Evolutionary conservation across 116 monocot species (phyloP).

Genomic region (Thalassia testudinum): DNA sequence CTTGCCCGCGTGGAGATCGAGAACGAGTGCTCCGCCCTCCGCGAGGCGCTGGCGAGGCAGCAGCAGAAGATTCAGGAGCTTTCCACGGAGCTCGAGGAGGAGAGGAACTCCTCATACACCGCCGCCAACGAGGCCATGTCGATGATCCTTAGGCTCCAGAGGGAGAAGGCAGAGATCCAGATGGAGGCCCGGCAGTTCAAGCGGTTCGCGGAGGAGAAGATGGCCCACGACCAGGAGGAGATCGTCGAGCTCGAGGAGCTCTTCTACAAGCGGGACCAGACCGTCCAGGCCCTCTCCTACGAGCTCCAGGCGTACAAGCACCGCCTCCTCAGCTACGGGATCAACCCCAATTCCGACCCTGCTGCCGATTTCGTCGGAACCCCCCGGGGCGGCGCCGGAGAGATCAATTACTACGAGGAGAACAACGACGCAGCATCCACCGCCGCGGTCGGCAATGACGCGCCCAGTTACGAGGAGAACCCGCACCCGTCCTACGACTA

Average conservation of each 20-base stretch:
- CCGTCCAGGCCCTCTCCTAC: constrained; percentile 30
- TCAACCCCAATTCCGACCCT: constrained; percentile 11
- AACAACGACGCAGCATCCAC: not conserved
- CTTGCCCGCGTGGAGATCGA: constrained; percentile 34
- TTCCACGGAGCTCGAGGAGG: constrained; percentile 60
- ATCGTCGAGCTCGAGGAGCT: constrained; percentile 44
- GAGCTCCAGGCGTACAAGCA: constrained; percentile 47
- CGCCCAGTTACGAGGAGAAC: not conserved
- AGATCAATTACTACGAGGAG: not conserved
- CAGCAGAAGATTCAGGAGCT: constrained; percentile 48
- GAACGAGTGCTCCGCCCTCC: constrained; percentile 51
- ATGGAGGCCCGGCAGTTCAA: constrained; percentile 86
- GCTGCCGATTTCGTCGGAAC: not conserved
- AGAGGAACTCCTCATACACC: constrained; percentile 57
- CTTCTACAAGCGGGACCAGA: constrained; percentile 43
- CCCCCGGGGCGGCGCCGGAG: not conserved
- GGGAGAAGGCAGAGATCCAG: constrained; percentile 73
- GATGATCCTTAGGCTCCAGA: constrained; percentile 91
- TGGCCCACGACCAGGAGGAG: constrained; percentile 73
- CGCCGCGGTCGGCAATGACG: not conserved
- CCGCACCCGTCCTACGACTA: constrained; percentile 5
- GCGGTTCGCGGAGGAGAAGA: constrained; percentile 72
- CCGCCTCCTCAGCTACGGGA: constrained; percentile 27
- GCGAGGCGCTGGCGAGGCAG: constrained; percentile 44
- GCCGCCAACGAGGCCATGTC: constrained; percentile 83